A percentile compares a stretch with the other conserved stretches of the same genome.
These are phyloP conservation scores for Scytalidium lignicola DNA, from an alignment of 2,329 filamentous ascomycete species.

Conservation along the genomic window DNA sequence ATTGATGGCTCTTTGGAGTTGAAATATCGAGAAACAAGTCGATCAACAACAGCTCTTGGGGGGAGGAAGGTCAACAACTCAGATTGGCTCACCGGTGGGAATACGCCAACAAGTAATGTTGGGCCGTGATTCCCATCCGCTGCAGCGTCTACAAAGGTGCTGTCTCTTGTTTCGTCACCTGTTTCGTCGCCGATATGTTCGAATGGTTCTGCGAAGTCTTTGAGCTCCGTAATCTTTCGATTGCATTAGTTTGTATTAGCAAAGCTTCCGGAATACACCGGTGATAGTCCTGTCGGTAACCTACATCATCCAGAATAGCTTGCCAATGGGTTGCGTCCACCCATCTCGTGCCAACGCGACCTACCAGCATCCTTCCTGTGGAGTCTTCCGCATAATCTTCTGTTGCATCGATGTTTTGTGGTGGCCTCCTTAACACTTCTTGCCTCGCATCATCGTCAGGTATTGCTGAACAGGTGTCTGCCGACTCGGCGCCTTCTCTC, in stretches of 20 bases:
- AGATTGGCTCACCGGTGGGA: constrained; percentile 27
- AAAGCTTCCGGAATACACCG: too few species aligned
- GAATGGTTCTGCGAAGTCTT: constrained; percentile 53
- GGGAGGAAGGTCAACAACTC: constrained; percentile 44
- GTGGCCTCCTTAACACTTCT: too few species aligned
- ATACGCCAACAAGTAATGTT: background rate
- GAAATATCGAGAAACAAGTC: constrained; percentile 48
- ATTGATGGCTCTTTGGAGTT: constrained; percentile 44
- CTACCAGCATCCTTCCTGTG: constrained; percentile 5
- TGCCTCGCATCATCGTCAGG: too few species aligned
- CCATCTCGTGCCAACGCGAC: constrained; percentile 38
- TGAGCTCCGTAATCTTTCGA: constrained; percentile 48
- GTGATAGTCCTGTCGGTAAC: constrained; percentile 25
- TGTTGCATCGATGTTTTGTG: too few species aligned
- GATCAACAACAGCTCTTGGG: constrained; percentile 39
- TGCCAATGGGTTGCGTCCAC: constrained; percentile 53
- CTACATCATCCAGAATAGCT: constrained; percentile 52
- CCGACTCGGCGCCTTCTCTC: too few species aligned
- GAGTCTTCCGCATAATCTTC: background rate
- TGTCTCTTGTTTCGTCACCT: too few species aligned
- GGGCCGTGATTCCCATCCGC: background rate
- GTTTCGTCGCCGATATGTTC: too few species aligned
- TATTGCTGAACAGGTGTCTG: too few species aligned
- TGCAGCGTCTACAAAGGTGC: background rate
- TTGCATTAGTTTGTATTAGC: background rate